These are phyloP conservation scores for Fraxinus ornus DNA, from an alignment of 305 asterid genomes.

Conservation along the genomic window DNA sequence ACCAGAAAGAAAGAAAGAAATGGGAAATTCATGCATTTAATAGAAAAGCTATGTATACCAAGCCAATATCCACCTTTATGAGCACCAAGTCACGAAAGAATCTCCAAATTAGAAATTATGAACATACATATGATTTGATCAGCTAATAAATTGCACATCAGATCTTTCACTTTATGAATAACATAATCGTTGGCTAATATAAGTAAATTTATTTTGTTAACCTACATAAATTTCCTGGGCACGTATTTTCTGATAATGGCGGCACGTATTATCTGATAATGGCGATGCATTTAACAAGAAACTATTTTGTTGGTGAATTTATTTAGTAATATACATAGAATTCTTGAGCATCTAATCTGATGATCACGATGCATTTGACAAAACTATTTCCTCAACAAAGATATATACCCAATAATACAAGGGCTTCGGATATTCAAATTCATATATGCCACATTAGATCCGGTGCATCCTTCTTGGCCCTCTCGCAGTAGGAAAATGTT, in stretches of 20 bases:
- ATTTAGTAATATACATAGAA: neutral
- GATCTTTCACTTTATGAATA: neutral
- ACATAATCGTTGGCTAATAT: neutral
- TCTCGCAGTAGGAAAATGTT: neutral
- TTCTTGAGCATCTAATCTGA: neutral
- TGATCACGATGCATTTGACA: neutral
- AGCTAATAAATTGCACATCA: neutral
- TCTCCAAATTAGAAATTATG: neutral
- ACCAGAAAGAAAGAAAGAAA: conserved; percentile 3
- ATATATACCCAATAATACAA: neutral
- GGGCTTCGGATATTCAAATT: neutral
- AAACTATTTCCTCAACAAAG: neutral
- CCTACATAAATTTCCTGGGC: neutral
- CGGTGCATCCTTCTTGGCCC: neutral
- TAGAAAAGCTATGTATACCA: neutral
- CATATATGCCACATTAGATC: neutral
- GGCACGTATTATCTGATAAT: neutral
- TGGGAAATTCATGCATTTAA: neutral
- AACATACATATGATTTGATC: neutral
- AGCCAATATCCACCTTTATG: neutral
- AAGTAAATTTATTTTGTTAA: neutral
- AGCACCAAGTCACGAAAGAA: neutral
- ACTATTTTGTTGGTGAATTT: neutral
- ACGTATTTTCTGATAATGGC: neutral
- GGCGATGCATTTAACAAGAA: neutral